Conservation (phyloP, 306 rosid genomes). For the Cucurbita argyrosperma region DNA sequence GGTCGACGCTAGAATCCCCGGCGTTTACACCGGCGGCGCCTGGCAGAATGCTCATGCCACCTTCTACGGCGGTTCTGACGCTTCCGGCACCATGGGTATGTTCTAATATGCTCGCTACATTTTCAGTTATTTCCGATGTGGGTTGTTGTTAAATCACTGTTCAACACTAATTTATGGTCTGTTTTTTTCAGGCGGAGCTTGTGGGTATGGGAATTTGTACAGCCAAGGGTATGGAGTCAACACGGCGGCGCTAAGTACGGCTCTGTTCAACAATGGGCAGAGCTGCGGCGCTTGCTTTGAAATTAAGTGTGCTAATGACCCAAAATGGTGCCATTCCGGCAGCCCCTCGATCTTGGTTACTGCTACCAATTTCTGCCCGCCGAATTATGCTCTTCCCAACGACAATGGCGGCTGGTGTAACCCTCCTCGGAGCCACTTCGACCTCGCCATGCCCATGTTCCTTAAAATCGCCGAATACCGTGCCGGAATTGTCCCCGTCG, state of each 20-base stretch:
- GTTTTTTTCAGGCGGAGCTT: conserved; percentile 57
- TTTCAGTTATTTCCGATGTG: not conserved
- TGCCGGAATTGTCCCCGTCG: conserved; percentile 92
- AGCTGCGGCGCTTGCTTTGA: conserved; percentile 94
- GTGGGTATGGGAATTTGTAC: conserved; percentile 91
- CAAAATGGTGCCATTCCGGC: conserved; percentile 71
- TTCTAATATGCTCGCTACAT: not conserved
- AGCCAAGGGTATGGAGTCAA: conserved; percentile 94
- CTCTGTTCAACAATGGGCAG: conserved; percentile 71
- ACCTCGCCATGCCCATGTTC: conserved; percentile 99
- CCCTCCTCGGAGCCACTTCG: conserved; percentile 94
- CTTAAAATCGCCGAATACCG: conserved; percentile 93
- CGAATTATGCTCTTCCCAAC: conserved; percentile 74
- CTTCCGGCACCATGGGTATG: conserved; percentile 97
- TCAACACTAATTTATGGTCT: no score
- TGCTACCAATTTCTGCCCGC: conserved; percentile 94
- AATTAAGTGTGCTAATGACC: conserved; percentile 69
- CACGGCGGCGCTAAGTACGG: conserved; percentile 90
- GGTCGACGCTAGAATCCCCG: conserved; percentile 62
- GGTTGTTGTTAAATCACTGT: no score
- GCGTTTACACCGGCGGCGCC: conserved; percentile 46
- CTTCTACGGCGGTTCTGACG: conserved; percentile 89
- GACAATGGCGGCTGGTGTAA: conserved; percentile 99
- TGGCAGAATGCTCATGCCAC: conserved; percentile 92
- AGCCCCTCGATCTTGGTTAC: conserved; percentile 80